Evolutionary conservation across 441 rosid species (phyloP), one percentile per base, ranked within the genome.

Genomic region (Brassica balearica): DNA sequence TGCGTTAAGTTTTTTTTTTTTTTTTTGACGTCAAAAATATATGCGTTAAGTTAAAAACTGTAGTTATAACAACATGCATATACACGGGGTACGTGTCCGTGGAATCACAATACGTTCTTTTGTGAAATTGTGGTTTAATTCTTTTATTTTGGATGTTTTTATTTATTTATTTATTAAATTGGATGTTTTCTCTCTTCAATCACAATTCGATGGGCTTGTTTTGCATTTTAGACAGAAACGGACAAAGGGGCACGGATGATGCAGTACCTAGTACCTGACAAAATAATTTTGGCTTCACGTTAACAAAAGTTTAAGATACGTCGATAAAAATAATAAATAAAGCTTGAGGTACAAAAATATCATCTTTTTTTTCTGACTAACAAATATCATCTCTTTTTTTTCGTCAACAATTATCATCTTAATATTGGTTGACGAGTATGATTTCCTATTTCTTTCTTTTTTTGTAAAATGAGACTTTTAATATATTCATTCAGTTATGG

Each of bases 81-180:
- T 65, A 76, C 56, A 76, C 56, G 71, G 10, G 0, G 7, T 34
- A 34, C 43, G 43, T 34, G 29, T 19, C 10, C 64, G 64, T 59
- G 64, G 32, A 22, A 22, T 59, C 64, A 10, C 56, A 48, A 48
- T 48, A 1, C 2, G 15, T 48, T 48, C 27, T 23, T 48, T 48
- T 48, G 56, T n/a, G 56, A 48, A 48, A 48, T 4, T 6, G 56
- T 48, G 15, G 56, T 48, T 48, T n/a, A 36, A 36, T 36, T 8
- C 43, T 46, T 46, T 46, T 3, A 19, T 19, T 19, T 19, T 19
- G 19, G 19, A 19, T 19, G 19, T 19, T 19, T 19, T 19, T 19
- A 19, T 19, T 19, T 19, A 19, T 19, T 19, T 19, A 19, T 19
- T 19, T 19, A 11, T 46, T 11, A 46, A 46, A 46, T 46, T 46